Evolutionary conservation across 495 filamentous ascomycete genomes (phyloP).

Genomic region (Astrothelium macrocarpum): DNA sequence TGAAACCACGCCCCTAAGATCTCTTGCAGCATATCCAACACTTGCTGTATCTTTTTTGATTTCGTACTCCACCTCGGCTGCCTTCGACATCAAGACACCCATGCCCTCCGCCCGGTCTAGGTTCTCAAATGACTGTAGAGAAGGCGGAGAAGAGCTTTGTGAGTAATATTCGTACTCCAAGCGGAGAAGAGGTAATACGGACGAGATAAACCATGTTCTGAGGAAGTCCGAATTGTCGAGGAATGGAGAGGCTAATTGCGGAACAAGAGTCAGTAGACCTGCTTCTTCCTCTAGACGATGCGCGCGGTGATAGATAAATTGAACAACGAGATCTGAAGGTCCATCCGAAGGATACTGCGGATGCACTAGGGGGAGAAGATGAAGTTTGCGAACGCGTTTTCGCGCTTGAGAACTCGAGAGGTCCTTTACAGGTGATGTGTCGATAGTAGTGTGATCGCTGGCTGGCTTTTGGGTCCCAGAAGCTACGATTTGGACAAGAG

Average conservation of each 20-base stretch:
- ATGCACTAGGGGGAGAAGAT: slow-evolving; percentile 48
- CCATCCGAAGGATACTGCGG: slow-evolving; percentile 28
- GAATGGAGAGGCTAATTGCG: slow-evolving; percentile 65
- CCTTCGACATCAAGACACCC: slow-evolving; percentile 56
- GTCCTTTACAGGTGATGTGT: slow-evolving; percentile 50
- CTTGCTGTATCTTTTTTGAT: slow-evolving; percentile 32
- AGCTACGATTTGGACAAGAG: slow-evolving; percentile 38
- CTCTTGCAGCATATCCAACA: slow-evolving; percentile 48
- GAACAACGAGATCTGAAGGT: slow-evolving; percentile 47
- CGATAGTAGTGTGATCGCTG: slow-evolving; percentile 32
- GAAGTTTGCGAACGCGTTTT: slow-evolving; percentile 61
- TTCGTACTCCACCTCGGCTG: slow-evolving; percentile 13
- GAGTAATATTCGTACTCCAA: slow-evolving; percentile 81
- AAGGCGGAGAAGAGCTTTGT: slow-evolving; percentile 40
- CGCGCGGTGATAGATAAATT: slow-evolving; percentile 68
- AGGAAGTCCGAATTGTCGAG: slow-evolving; percentile 55
- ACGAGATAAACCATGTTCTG: slow-evolving; percentile 68
- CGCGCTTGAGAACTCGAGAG: slow-evolving; percentile 56
- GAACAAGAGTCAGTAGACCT: slow-evolving; percentile 62
- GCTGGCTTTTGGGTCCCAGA: not conserved
- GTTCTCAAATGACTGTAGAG: slow-evolving; percentile 51
- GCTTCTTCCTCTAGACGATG: slow-evolving; percentile 70
- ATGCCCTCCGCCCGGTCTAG: slow-evolving; percentile 55
- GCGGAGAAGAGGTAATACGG: slow-evolving; percentile 65
- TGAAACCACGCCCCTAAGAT: slow-evolving; percentile 64